Conservation (phyloP, 306 rosid genomes). For the Trifolium dubium region DNA sequence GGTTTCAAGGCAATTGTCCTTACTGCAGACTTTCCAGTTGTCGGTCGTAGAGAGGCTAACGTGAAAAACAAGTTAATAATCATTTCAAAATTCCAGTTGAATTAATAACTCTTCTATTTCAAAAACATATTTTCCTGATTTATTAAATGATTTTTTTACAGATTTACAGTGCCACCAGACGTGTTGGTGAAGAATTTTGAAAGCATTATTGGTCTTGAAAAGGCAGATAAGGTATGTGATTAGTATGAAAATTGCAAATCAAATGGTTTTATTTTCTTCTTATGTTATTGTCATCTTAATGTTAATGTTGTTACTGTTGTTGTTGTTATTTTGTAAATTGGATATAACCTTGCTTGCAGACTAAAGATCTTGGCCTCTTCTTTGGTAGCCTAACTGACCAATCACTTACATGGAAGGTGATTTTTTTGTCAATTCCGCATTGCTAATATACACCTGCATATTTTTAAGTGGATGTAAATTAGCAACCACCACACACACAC, state of each 20-base stretch:
- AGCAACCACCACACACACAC: too few relatives aligned
- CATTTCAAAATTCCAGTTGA: background rate
- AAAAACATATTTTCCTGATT: too few relatives aligned
- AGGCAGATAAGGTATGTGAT: constrained; percentile 45
- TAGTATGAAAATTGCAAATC: background rate
- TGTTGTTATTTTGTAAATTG: background rate
- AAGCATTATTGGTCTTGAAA: constrained; percentile 56
- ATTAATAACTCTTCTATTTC: constrained; percentile 3
- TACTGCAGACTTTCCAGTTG: too few relatives aligned
- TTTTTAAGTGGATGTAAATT: too few relatives aligned
- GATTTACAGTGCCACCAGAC: constrained; percentile 71
- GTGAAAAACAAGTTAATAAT: too few relatives aligned
- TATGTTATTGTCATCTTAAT: background rate
- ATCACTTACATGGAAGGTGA: constrained; percentile 89
- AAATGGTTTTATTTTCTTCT: background rate
- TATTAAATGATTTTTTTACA: constrained; percentile 48
- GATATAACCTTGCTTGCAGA: background rate
- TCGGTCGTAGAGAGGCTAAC: too few relatives aligned
- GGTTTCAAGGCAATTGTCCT: too few relatives aligned
- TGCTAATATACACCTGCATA: too few relatives aligned
- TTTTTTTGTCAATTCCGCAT: background rate
- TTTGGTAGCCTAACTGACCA: constrained; percentile 66
- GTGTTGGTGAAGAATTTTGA: constrained; percentile 85
- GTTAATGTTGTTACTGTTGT: too few relatives aligned
- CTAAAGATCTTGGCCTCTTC: constrained; percentile 38